These are phyloP conservation scores for Globisporangium cederbergense DNA, from an alignment of 352 stramenopile species.

Conservation along the genomic window DNA sequence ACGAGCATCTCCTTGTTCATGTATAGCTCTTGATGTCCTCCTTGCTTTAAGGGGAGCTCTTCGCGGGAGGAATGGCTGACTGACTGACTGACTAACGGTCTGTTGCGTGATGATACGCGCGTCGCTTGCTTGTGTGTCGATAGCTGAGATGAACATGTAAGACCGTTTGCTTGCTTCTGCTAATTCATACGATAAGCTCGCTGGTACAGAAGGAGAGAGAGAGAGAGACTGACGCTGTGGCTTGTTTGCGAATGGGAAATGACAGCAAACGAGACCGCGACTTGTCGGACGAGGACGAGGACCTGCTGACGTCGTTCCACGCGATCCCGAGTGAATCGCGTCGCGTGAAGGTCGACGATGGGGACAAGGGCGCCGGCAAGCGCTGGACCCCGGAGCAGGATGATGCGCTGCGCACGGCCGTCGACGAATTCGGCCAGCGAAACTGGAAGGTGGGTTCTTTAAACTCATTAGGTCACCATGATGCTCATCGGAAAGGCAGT, in stretches of 20 bases:
- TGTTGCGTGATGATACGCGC: background rate
- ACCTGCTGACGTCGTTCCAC: slow-evolving; percentile 44
- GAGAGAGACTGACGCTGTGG: background rate
- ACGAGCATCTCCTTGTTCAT: background rate
- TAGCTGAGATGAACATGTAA: slow-evolving; percentile 9
- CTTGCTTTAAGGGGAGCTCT: background rate
- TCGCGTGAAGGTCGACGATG: slow-evolving; percentile 40
- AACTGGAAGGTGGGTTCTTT: slow-evolving; percentile 79
- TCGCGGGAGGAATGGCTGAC: background rate
- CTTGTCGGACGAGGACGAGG: slow-evolving; percentile 23
- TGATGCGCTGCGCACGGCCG: slow-evolving; percentile 62
- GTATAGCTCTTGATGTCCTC: background rate
- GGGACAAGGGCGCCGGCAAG: slow-evolving; percentile 46
- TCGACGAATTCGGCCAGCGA: slow-evolving; percentile 70
- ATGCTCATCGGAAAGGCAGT: background rate
- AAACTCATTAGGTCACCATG: background rate
- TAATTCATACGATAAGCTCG: background rate
- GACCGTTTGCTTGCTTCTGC: background rate
- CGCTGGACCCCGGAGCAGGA: slow-evolving; percentile 77
- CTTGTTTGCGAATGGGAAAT: background rate
- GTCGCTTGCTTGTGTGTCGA: background rate
- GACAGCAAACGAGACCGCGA: slow-evolving; percentile 8
- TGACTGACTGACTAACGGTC: background rate
- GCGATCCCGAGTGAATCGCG: slow-evolving; percentile 50
- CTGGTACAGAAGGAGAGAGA: background rate